Base-by-base conservation (phyloP, 352 stramenopile species). In the Globisporangium middletonii region DNA sequence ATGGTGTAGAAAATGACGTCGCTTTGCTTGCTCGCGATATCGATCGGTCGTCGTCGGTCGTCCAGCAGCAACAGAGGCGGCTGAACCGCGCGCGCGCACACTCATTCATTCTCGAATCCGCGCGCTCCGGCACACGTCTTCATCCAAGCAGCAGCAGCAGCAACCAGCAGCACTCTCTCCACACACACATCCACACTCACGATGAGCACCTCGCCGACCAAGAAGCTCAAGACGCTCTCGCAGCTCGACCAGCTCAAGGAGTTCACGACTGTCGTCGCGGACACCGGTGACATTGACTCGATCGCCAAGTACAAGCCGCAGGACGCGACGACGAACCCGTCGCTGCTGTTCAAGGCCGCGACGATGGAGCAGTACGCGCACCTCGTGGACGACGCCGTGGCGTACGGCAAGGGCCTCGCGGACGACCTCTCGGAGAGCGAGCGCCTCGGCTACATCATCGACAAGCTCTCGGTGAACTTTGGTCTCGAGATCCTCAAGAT, bases 301-400 rank as follows among this genome's bases (percentile, higher is more conserved):
- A 96, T 94, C 56, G 84, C 87, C 68, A 94, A 94, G 73, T 95
- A 85, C 77, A 92, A 92, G 69, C 95, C 95, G 55, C 89, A 98
- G 75, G 97, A 99, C 85, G 97, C 97, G 42, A 99, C 97, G 11
- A 99, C 97, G 26, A 99, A 99, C 79, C 97, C 97, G 46, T 98
- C 88, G 67, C 83, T 99, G 48, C 95, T 99, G 48, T 99, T 97
- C 87, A 99, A 99, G 71, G 97, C 97, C 26, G 94, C 97, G 35
- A 77, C 77, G 43, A 97, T 99, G 79, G 76, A 94, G 57, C 86
- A 99, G 75, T 99, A 99, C 80, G 75, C 83, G 37, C 71, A 92
- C 48, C 89, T 99, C 18, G 91, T 99, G 37, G 85, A 98, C 61
- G 94, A 98, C 65, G 97, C 97, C 45, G 83, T 99, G 23, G 68